Evolutionary conservation across 2,329 filamentous ascomycete species (phyloP), one percentile per base, ranked within the genome.

Genomic region (Phaeosphaeria sp.): DNA sequence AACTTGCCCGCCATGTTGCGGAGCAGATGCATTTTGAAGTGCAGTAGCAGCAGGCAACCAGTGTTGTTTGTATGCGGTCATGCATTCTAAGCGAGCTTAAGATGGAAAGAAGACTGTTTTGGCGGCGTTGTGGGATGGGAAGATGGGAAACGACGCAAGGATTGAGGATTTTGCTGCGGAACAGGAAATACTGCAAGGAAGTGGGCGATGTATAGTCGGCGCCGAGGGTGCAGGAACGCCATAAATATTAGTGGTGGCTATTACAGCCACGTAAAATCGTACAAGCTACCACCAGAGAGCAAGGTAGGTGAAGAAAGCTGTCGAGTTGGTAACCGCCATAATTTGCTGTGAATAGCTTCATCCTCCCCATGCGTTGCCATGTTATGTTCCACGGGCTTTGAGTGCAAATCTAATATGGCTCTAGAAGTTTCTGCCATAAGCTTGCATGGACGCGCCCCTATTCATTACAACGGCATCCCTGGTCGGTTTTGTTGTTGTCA

Each of bases 61-160:
- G 51, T 66, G 13, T 33, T 66, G 25, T 6, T 66, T 17, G 63
- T 57, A 59, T 39, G 58, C 55, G n/a, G 60, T 63, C 13, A 60
- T 60, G 55, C 63, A 65, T 54, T 58, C 57, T 20, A 55, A 58
- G 36, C 41, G 50, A 27, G 53, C 56, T 20, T 65, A 58, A 60
- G 43, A 39, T 20, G 60, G 60, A n/a, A 43, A 60, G 46, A 55
- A 60, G 44, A 55, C 18, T 9, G 51, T 65, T 15, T 50, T 65
- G 33, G 60, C 58, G 4, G 58, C 55, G 23, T 50, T 60, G 18
- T 65, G 59, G 62, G 62, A 65, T 23, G 46, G 21, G 15, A 25
- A 7, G 22, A 21, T n/a, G 5, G 46, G 46, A 3, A 58, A 60
- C n/a, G 13, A 43, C 3, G 44, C 6, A 15, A 49, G 52, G 30